A percentile compares a stretch with the other conserved stretches of the same genome.
These are phyloP conservation scores for Yamadazyma insecticola DNA, from an alignment of 805 yeast genomes.

Conservation along the genomic window DNA sequence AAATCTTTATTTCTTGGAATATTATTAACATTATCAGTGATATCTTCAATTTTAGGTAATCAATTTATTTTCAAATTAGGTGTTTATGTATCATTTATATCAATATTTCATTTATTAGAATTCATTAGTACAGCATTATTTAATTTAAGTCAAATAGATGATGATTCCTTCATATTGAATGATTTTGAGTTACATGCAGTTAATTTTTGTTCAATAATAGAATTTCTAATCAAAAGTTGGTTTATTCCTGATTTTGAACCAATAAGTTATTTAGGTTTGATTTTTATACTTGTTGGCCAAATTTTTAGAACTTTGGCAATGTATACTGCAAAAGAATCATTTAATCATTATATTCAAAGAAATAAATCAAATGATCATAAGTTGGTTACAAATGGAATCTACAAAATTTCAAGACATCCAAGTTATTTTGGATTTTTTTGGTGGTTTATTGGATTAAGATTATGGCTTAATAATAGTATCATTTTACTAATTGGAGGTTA, in stretches of 20 bases:
- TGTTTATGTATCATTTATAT: constrained; percentile 48
- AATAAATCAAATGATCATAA: constrained; percentile 50
- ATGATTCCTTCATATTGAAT: constrained; percentile 46
- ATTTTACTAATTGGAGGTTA: constrained; percentile 48
- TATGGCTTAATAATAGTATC: constrained; percentile 63
- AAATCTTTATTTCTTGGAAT: constrained; percentile 32
- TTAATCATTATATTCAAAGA: constrained; percentile 72
- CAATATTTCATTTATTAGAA: constrained; percentile 77
- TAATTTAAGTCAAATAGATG: constrained; percentile 61
- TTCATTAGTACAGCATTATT: constrained; percentile 73
- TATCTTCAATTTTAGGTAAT: background rate
- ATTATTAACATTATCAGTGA: constrained; percentile 11
- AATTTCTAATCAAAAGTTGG: constrained; percentile 4
- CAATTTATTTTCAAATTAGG: constrained; percentile 1
- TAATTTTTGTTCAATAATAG: constrained; percentile 16
- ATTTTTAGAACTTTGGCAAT: constrained; percentile 66
- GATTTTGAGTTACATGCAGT: constrained; percentile 27
- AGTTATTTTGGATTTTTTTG: constrained; percentile 86
- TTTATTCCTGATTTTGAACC: background rate
- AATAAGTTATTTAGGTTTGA: constrained; percentile 39
- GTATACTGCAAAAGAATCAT: constrained; percentile 83
- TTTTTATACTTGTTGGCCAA: constrained; percentile 58
- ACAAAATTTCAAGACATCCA: constrained; percentile 72
- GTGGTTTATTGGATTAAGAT: constrained; percentile 89
- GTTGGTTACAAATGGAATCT: constrained; percentile 73